A percentile compares a stretch with the other conserved stretches of the same genome.
phyloP scores from a whole-genome alignment of 148 eudicot genomes.

The Chenopodium berlandieri region DNA sequence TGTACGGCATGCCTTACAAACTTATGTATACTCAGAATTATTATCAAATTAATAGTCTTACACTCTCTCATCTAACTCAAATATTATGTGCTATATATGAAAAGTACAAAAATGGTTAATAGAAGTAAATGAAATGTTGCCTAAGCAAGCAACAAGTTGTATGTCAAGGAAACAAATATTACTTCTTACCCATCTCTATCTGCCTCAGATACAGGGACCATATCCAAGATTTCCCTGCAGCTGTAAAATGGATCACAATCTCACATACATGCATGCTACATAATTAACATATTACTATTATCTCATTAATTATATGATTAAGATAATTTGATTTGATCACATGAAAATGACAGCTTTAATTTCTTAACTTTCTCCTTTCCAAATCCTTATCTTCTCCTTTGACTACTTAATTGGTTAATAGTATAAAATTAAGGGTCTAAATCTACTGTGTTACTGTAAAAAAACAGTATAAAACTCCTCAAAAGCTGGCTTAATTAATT shows the following conservation, averaged over 20 bases:
- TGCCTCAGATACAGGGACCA: slow-evolving; percentile 24
- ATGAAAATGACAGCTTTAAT: slow-evolving; percentile 4
- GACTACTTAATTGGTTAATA: neutral
- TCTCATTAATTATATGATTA: slow-evolving; percentile 8
- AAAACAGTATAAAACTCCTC: neutral
- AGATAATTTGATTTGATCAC: neutral
- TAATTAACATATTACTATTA: neutral
- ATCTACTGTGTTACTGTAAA: slow-evolving; percentile 7
- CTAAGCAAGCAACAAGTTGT: slow-evolving; percentile 31
- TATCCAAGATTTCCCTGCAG: slow-evolving; percentile 16
- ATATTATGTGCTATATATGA: neutral
- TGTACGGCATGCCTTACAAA: neutral
- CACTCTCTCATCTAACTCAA: neutral
- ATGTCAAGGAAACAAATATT: slow-evolving; percentile 24
- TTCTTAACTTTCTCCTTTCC: too few species aligned
- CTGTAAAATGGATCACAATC: neutral
- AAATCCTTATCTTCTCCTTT: slow-evolving; percentile 11
- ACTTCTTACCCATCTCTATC: slow-evolving; percentile 33
- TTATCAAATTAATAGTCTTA: neutral
- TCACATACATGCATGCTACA: neutral
- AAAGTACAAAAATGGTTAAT: slow-evolving; percentile 16
- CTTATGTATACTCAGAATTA: too few species aligned
- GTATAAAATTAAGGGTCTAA: neutral
- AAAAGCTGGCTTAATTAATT: neutral
- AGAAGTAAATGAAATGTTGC: slow-evolving; percentile 30